Conservation (phyloP, 2,329 filamentous ascomycete species). For the Trichoderma atroviride region DNA sequence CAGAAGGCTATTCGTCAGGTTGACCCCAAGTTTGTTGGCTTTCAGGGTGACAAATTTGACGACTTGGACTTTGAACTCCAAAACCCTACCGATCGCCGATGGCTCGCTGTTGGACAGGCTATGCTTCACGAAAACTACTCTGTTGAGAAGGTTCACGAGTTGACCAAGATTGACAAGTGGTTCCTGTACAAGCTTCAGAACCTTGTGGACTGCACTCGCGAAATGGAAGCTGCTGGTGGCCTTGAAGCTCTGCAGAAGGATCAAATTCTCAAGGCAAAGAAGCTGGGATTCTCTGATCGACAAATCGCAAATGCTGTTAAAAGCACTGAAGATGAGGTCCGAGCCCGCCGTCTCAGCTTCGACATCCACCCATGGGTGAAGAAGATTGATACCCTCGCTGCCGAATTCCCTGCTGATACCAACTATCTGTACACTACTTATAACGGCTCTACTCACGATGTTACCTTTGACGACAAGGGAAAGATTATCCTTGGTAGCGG, state of each 20-base stretch:
- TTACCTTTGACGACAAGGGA: constrained; percentile 90
- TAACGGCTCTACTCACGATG: constrained; percentile 91
- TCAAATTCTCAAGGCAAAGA: constrained; percentile 88
- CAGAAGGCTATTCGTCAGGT: constrained; percentile 98
- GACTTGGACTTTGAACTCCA: constrained; percentile 86
- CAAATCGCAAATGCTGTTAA: constrained; percentile 89
- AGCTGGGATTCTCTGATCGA: constrained; percentile 94
- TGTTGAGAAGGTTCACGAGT: constrained; percentile 85
- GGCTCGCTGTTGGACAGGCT: constrained; percentile 95
- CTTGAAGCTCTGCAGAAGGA: constrained; percentile 86
- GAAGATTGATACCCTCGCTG: constrained; percentile 96
- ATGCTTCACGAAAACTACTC: constrained; percentile 97
- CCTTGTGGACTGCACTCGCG: constrained; percentile 85
- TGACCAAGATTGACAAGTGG: constrained; percentile 99
- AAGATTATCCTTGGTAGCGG: constrained; percentile 88
- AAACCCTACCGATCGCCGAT: constrained; percentile 94
- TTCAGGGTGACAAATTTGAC: constrained; percentile 94
- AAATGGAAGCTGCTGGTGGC: constrained; percentile 81
- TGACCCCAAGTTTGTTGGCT: constrained; percentile 86
- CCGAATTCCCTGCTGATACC: constrained; percentile 92
- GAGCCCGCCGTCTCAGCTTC: constrained; percentile 80
- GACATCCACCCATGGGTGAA: constrained; percentile 95
- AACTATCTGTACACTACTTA: constrained; percentile 99
- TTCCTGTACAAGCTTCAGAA: constrained; percentile 98
- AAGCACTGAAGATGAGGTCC: constrained; percentile 85